Evolutionary conservation across 2,329 filamentous ascomycete genomes (phyloP).

Genomic region (Ophiocordyceps robertsii): DNA sequence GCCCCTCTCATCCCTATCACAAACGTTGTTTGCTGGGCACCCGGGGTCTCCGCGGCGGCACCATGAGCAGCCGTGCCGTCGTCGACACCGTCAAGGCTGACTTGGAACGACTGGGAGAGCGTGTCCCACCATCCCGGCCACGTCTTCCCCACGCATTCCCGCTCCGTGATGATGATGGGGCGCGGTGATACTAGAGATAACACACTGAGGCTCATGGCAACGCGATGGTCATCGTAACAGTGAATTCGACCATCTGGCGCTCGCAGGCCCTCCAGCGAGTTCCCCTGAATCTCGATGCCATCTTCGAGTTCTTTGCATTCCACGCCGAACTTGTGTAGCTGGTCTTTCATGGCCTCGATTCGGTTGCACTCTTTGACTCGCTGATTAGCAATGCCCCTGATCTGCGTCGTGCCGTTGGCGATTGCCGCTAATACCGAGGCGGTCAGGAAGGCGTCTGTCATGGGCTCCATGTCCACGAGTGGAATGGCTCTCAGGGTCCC

Average conservation of each 20-base stretch:
- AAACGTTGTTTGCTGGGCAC: constrained; percentile 57
- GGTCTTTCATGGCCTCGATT: constrained; percentile 87
- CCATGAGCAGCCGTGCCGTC: constrained; percentile 10
- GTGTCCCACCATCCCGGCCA: constrained; percentile 99
- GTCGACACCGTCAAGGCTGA: constrained; percentile 64
- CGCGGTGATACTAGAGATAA: constrained; percentile 58
- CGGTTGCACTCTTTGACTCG: constrained; percentile 97
- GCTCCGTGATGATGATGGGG: constrained; percentile 69
- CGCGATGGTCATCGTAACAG: constrained; percentile 95
- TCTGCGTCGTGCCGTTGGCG: constrained; percentile 68
- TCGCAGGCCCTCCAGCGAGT: constrained; percentile 29
- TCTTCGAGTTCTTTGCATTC: constrained; percentile 79
- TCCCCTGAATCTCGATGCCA: constrained; percentile 65
- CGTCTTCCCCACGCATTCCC: constrained; percentile 90
- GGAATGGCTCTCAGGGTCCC: constrained; percentile 63
- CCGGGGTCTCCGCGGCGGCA: constrained; percentile 1
- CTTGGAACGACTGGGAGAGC: constrained; percentile 64
- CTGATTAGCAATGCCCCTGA: constrained; percentile 93
- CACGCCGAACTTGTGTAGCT: constrained; percentile 89
- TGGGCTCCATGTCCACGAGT: constrained; percentile 94
- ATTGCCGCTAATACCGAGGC: constrained; percentile 88
- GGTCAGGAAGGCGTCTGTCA: constrained; percentile 97
- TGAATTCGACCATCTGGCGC: constrained; percentile 56
- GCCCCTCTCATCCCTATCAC: constrained; percentile 96
- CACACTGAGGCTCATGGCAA: constrained; percentile 97